Conservation (phyloP, 78 protist genomes). For the slime mould (Dictyostelium discoideum) region dicty_2.7 NC_007090.3:4576501-4577000, state of each 20-base stretch:
- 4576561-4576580: conserved; percentile 3
- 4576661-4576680: conserved; percentile 87
- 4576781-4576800: conserved; percentile 20
- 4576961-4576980: neutral
- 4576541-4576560: conserved; percentile 30
- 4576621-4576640: conserved; percentile 34
- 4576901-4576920: neutral
- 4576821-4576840: neutral
- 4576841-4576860: neutral
- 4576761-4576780: conserved; percentile 96
- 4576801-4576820: neutral
- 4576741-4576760: conserved; percentile 90
- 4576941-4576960: neutral
- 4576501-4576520: too few species aligned
- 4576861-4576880: neutral
- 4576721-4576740: conserved; percentile 88
- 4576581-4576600: conserved; percentile 54
- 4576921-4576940: neutral
- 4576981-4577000: neutral
- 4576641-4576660: conserved; percentile 70
- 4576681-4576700: conserved; percentile 93
- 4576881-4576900: neutral
- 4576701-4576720: conserved; percentile 95
- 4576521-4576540: conserved; percentile 34
- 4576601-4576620: conserved; percentile 40